Conservation (phyloP, 495 filamentous ascomycete genomes). For the Neurospora sp. region DNA sequence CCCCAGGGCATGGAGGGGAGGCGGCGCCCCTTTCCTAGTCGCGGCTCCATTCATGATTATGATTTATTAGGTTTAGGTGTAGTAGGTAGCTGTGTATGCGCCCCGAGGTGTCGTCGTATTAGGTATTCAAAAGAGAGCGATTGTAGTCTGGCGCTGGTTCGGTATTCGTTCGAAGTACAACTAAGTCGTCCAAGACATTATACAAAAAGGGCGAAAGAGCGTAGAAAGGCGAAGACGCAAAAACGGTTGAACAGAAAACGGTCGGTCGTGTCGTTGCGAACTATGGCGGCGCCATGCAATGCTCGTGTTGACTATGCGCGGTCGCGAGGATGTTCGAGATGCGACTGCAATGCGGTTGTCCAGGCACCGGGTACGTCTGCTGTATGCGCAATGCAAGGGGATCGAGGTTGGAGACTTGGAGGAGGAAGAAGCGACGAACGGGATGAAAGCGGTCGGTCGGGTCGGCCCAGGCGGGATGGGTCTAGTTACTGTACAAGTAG, state of each 20-base stretch:
- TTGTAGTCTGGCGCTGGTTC: background rate
- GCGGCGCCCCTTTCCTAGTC: conserved; percentile 8
- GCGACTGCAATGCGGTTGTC: background rate
- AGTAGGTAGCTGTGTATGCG: background rate
- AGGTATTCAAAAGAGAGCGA: background rate
- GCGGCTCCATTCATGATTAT: conserved; percentile 11
- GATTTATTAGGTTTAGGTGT: background rate
- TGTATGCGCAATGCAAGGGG: background rate
- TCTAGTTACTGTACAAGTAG: background rate
- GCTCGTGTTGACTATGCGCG: background rate
- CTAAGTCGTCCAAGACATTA: conserved; percentile 14
- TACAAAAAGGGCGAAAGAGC: conserved; percentile 5
- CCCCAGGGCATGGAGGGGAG: background rate
- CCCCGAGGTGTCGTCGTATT: background rate
- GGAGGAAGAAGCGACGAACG: background rate
- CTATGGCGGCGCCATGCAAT: background rate
- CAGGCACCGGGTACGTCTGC: background rate
- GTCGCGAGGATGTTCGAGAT: background rate
- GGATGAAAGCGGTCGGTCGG: background rate
- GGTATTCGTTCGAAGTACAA: background rate
- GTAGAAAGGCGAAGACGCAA: background rate
- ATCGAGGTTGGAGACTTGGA: background rate
- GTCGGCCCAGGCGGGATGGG: background rate
- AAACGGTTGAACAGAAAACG: background rate
- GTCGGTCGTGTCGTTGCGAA: background rate